Evolutionary conservation across 176 grass and related monocot genomes (phyloP), one percentile per base, ranked within the genome.

Genomic region (barley (Hordeum vulgare)): DNA sequence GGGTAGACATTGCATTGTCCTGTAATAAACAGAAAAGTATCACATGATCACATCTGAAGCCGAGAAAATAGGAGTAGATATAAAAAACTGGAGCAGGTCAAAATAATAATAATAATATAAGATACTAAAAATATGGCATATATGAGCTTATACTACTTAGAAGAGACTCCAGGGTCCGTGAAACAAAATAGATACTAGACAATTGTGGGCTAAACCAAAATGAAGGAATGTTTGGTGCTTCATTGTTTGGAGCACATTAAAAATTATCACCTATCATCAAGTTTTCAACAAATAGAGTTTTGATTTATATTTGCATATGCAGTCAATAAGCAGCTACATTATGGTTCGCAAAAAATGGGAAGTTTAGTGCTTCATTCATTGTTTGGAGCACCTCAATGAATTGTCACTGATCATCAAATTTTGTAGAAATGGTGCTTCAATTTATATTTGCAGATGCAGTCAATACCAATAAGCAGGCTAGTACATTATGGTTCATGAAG

Each of bases 1-100:
- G 44, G 2, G 80, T 86, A 20, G 90, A 84, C 63, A 84, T 90
- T 68, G 84, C 72, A 14, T 95, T 98, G 28, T 95, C 96, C 96
- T 98, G 90, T 53, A 84, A 91, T 74, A 68, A 63, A 69, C 44
- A 42, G 63, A 33, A 45, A 15, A 28, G 5, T 33, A 64, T 66
- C 11, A 84, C 29, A 49, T 59, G 27, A 64, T 66, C 11, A 84
- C 29, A 49, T 49, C 51, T 67, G 53, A 61, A 66, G 47, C 34
- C 63, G 59, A 79, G 21, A 59, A 61, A 13, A 65, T 31, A 74
- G 42, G 70, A 29, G 70, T 29, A 24, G n/a, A 75, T 53, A 27
- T 40, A 72, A 34, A 63, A 84, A 80, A 65, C 40, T 66, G 7
- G 20, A 79, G 68, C 63, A 20, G 23, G 36, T 6, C 40, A 68